Evolutionary conservation across 2,329 filamentous ascomycete genomes (phyloP), one percentile per base, ranked within the genome.

Genomic region (Aspergillus fumigatus): DNA sequence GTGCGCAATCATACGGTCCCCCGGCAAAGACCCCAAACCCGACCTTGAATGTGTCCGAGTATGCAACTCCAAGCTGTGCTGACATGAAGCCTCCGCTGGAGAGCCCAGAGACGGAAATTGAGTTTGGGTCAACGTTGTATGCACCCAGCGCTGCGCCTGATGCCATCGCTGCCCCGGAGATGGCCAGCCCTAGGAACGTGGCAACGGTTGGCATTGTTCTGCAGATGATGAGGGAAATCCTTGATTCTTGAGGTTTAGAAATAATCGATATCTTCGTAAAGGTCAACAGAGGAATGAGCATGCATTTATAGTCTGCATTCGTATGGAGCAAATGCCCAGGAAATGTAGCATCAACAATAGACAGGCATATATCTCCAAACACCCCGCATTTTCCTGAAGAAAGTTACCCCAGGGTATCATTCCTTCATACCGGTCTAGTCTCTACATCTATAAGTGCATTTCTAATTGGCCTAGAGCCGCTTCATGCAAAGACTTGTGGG

Each of bases 11-110:
- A 32, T 50, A 62, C 3, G 61, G 61, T 3, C 61, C 59, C 6
- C 61, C 61, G 4, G 61, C 57, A 25, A 63, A 63, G 3, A 63
- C 61, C 25, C 61, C 61, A 27, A 62, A 63, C 10, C 61, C 61
- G 27, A 47, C 32, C 10, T 55, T 50, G 51, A 62, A 63, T 3
- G 55, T 50, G 9, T 56, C 48, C 6, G 59, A 62, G 40, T 62
- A 63, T 29, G 59, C 61, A 17, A 62, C 55, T 10, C 59, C 61
- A 3, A 63, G 57, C 50, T 63, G 61, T 7, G 52, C 59, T 1
- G 61, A 49, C 48, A 63, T 58, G 49, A 57, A 63, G 0, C 61
- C 59, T 5, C 59, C 61, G 48, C 60, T 62, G 9, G 60, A 62
- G 6, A 61, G 51, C n/a, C 60, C 57, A 3, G 61, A 63, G 35